Evolutionary conservation across 352 stramenopile species (phyloP).

Genomic region (Globisporangium cylindrosporum): DNA sequence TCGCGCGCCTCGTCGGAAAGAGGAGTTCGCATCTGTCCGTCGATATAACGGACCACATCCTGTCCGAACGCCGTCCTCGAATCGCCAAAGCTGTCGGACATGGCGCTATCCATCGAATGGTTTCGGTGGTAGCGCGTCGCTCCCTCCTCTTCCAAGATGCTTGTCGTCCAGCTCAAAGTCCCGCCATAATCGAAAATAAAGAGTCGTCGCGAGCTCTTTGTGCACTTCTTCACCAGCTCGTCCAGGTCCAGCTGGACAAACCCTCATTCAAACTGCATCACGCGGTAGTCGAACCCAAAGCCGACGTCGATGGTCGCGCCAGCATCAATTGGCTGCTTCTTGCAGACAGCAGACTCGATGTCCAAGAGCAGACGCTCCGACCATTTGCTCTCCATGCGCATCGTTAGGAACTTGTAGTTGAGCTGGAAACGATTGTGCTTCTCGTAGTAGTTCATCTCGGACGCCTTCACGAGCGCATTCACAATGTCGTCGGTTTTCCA

Average conservation of each 20-base stretch:
- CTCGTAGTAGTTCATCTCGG: conserved; percentile 76
- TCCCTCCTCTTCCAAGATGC: conserved; percentile 59
- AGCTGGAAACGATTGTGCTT: conserved; percentile 68
- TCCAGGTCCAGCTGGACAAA: conserved; percentile 93
- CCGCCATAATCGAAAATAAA: conserved; percentile 98
- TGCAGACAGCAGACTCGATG: conserved; percentile 81
- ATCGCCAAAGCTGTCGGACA: conserved; percentile 20
- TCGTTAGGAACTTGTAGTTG: conserved; percentile 87
- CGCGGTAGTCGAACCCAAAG: conserved; percentile 94
- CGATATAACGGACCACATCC: conserved; percentile 49
- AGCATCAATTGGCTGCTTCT: conserved; percentile 32
- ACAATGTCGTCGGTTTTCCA: conserved; percentile 94
- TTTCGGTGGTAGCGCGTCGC: conserved; percentile 25
- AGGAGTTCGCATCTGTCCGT: conserved; percentile 68
- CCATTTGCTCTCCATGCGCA: conserved; percentile 87
- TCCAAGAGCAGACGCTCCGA: conserved; percentile 93
- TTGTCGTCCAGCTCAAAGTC: conserved; percentile 86
- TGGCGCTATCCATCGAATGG: conserved; percentile 51
- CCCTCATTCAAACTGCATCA: conserved; percentile 94
- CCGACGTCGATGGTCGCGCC: conserved; percentile 87
- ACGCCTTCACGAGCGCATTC: conserved; percentile 54
- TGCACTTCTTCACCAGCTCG: conserved; percentile 83
- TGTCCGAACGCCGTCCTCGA: conserved; percentile 16
- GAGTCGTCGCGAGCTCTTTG: conserved; percentile 54
- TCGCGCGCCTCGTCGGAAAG: conserved; percentile 51